Conservation (phyloP, 2,329 filamentous ascomycete species). For the Diaporthe sp. region DNA sequence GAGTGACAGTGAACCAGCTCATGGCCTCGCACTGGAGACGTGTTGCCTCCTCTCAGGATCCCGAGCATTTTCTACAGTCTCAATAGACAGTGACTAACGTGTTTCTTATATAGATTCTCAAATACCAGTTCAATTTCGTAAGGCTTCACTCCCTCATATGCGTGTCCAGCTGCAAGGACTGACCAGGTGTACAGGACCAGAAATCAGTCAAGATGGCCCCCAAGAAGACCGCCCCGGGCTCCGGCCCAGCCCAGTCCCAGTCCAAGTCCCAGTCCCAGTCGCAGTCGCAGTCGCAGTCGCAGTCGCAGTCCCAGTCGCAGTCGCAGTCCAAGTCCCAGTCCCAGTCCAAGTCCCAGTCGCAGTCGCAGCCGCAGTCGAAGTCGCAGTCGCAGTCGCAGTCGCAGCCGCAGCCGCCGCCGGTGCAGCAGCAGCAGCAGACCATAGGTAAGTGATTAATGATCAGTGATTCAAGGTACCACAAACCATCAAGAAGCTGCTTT, state of each 20-base stretch:
- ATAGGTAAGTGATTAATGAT: neutral
- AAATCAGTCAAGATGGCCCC: slow-evolving; percentile 16
- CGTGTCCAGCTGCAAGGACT: neutral
- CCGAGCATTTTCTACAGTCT: no score
- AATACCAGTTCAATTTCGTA: neutral
- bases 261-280: neutral
- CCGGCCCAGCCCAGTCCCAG: neutral
- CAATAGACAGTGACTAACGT: no score
- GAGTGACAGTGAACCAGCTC: neutral
- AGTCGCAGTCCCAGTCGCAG: no score
- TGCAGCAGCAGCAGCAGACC: neutral
- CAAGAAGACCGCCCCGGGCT: neutral
- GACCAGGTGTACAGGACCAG: slow-evolving; percentile 3
- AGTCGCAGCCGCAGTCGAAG: no score
- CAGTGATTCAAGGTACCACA: neutral
- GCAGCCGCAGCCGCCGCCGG: neutral
- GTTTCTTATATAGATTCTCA: no score
- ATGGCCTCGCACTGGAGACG: no score
- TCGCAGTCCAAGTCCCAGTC: no score
- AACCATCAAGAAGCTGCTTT: neutral
- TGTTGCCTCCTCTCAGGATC: no score
- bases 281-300: no score
- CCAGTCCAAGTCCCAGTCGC: no score
- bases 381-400: neutral
- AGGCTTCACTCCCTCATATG: neutral